Conservation (phyloP, 306 rosid genomes). For the Vigna trinervia region DNA sequence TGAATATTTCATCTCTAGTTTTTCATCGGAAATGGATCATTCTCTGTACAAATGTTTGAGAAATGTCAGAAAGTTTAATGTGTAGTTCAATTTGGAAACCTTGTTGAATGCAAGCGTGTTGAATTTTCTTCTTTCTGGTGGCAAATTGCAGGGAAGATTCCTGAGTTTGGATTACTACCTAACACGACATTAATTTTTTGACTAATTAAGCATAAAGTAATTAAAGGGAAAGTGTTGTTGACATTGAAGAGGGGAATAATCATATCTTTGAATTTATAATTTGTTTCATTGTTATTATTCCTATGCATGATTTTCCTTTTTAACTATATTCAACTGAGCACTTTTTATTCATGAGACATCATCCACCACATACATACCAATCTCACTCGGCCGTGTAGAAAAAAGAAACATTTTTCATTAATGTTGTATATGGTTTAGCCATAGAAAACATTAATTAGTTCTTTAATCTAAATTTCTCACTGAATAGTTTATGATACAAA, state of each 20-base stretch:
- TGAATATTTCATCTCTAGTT: slow-evolving; percentile 28
- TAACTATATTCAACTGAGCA: slow-evolving; percentile 1
- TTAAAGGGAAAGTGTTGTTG: slow-evolving; percentile 50
- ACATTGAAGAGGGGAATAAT: slow-evolving; percentile 45
- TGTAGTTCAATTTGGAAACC: slow-evolving; percentile 31
- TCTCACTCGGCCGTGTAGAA: background rate
- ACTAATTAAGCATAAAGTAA: slow-evolving; percentile 47
- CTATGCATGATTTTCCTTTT: slow-evolving; percentile 18
- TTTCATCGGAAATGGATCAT: slow-evolving; percentile 22
- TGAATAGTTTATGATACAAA: no score
- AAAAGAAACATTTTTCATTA: background rate
- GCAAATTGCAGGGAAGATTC: slow-evolving; percentile 41
- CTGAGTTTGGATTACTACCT: slow-evolving; percentile 46
- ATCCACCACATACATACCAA: background rate
- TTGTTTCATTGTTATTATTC: slow-evolving; percentile 18
- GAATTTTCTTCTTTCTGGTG: slow-evolving; percentile 37
- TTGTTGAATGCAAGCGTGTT: slow-evolving; percentile 18
- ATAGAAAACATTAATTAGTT: no score
- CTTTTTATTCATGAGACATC: background rate
- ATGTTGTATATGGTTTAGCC: no score
- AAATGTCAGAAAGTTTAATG: slow-evolving; percentile 23
- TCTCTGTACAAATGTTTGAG: slow-evolving; percentile 30
- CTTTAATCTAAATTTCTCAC: no score
- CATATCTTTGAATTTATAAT: slow-evolving; percentile 31
- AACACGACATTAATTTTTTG: slow-evolving; percentile 47